A percentile compares a stretch with the other conserved stretches of the same genome.
Evolutionary conservation across 306 rosid genomes (phyloP).

Genomic region (Calophaca sinica): DNA sequence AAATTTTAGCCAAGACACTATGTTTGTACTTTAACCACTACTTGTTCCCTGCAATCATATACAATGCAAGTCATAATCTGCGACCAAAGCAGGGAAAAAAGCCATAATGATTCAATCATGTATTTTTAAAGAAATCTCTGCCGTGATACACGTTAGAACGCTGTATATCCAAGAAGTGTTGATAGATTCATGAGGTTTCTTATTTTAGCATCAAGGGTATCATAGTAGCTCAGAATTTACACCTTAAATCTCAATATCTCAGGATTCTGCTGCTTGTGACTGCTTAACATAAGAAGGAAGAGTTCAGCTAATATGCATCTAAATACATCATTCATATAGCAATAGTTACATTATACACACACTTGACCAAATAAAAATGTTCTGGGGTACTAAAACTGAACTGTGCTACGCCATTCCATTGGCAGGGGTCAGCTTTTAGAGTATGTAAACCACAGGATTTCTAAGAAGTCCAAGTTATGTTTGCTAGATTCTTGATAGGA

Average conservation of each 20-base stretch:
- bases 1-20: too few relatives aligned
- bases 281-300: slow-evolving; percentile 28
- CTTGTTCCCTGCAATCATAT: too few relatives aligned
- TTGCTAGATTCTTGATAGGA: slow-evolving; percentile 35
- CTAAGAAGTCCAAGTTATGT: slow-evolving; percentile 21
- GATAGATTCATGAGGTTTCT: too few relatives aligned
- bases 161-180: too few relatives aligned
- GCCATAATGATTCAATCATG: too few relatives aligned
- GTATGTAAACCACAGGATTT: slow-evolving; percentile 1
- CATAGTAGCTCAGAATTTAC: slow-evolving; percentile 1
- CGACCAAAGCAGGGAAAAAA: too few relatives aligned
- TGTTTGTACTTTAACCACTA: too few relatives aligned
- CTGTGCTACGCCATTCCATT: slow-evolving; percentile 22
- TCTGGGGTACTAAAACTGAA: slow-evolving; percentile 28
- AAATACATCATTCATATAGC: slow-evolving; percentile 23
- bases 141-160: too few relatives aligned
- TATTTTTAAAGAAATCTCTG: too few relatives aligned
- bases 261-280: slow-evolving; percentile 8
- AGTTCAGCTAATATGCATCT: slow-evolving; percentile 23
- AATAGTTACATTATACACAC: slow-evolving; percentile 29
- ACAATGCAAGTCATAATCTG: too few relatives aligned
- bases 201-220: not conserved
- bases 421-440: slow-evolving; percentile 40
- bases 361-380: not conserved
- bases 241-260: not conserved